Percentiles rank a stretch among this genome's conserved stretches.
These are phyloP conservation scores for Teratosphaeria zuluensis DNA, from an alignment of 2,329 filamentous ascomycete genomes.

Conservation along the genomic window DNA sequence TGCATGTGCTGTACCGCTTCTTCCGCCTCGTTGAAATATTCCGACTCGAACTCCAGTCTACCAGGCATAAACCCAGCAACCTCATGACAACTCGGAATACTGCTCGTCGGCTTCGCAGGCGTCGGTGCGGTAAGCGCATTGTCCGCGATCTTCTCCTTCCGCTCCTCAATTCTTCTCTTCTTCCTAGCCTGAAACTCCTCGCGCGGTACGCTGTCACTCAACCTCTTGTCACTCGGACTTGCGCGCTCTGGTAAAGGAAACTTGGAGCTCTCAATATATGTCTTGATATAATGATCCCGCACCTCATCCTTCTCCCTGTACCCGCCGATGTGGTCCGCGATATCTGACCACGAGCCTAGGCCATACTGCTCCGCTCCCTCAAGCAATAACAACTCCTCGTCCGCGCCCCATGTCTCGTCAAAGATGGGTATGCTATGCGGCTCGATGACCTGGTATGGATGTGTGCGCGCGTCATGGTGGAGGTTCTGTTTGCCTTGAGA, in stretches of 20 bases:
- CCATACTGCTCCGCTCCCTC: constrained; percentile 96
- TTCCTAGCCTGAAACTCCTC: constrained; percentile 91
- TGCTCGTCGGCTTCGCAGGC: constrained; percentile 81
- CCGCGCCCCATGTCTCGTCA: constrained; percentile 87
- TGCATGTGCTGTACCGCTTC: constrained; percentile 98
- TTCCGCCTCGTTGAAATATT: constrained; percentile 95
- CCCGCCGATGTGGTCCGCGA: constrained; percentile 94
- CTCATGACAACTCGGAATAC: constrained; percentile 91
- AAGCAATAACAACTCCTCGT: constrained; percentile 86
- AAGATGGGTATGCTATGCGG: constrained; percentile 98
- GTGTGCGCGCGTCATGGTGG: constrained; percentile 75
- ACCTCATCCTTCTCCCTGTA: constrained; percentile 94
- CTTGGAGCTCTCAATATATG: constrained; percentile 70
- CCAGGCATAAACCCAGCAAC: constrained; percentile 99
- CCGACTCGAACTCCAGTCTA: constrained; percentile 91
- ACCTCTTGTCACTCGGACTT: constrained; percentile 67
- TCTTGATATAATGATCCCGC: constrained; percentile 81
- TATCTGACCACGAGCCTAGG: constrained; percentile 92
- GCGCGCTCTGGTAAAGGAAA: constrained; percentile 85
- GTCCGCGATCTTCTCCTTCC: constrained; percentile 77
- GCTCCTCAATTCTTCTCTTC: constrained; percentile 85
- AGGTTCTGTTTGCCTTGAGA: constrained; percentile 69
- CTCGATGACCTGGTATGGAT: constrained; percentile 89
- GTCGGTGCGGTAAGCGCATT: constrained; percentile 77
- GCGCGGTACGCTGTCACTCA: constrained; percentile 71